A percentile compares a stretch with the other conserved stretches of the same genome.
Conservation (phyloP, 768 basidiomycete genomes). For the Leccinum disarticulatum region DNA sequence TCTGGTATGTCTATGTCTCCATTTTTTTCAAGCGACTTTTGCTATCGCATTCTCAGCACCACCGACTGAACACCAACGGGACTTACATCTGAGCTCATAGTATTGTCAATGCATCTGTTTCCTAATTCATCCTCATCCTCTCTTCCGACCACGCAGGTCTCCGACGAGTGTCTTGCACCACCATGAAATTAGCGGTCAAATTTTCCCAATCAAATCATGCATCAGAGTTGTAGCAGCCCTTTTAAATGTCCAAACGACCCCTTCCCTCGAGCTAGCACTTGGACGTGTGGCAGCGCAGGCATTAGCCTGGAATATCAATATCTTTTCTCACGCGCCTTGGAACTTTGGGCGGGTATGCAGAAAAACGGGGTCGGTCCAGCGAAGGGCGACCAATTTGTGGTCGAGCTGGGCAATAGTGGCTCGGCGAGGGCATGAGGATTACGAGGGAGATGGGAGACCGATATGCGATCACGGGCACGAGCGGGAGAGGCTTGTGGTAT, state of each 20-base stretch:
- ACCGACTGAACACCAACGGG: conserved; percentile 58
- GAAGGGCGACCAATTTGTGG: conserved; percentile 67
- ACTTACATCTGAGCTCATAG: conserved; percentile 66
- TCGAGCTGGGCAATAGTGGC: conserved; percentile 60
- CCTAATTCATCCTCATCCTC: conserved; percentile 20
- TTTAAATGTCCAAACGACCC: conserved; percentile 42
- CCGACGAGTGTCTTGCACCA: conserved; percentile 63
- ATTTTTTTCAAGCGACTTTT: background rate
- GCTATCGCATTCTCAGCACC: conserved; percentile 22
- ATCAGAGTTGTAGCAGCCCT: conserved; percentile 58
- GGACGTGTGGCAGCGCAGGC: conserved; percentile 53
- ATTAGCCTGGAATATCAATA: conserved; percentile 75
- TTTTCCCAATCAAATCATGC: conserved; percentile 76
- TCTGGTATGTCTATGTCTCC: conserved; percentile 37
- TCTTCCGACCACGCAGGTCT: conserved; percentile 35
- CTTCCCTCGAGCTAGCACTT: conserved; percentile 22
- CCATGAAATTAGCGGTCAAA: conserved; percentile 62
- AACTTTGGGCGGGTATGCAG: conserved; percentile 93
- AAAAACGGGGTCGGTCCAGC: conserved; percentile 66
- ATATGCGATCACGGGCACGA: conserved; percentile 37
- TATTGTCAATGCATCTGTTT: conserved; percentile 31
- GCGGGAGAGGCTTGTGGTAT: conserved; percentile 63
- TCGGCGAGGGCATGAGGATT: conserved; percentile 81
- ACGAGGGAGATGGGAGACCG: conserved; percentile 85
- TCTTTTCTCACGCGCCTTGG: conserved; percentile 92